Percentiles rank a stretch among this genome's conserved stretches.
Evolutionary conservation across 257 asterid species (phyloP).

Genomic region (Gynochthodes officinalis): DNA sequence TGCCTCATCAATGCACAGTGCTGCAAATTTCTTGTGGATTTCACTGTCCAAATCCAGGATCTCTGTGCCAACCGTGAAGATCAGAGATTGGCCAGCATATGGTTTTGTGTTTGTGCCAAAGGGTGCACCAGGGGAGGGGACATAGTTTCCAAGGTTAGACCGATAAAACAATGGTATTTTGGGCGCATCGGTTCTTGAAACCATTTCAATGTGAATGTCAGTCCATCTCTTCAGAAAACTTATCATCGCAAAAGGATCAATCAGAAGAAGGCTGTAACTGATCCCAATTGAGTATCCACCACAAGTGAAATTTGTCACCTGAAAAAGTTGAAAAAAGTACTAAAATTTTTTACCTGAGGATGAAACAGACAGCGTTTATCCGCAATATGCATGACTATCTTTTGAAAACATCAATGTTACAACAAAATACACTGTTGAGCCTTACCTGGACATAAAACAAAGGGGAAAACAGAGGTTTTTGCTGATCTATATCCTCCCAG

Average conservation of each 20-base stretch:
- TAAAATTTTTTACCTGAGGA: no score
- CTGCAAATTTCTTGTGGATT: constrained; percentile 36
- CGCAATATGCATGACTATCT: no score
- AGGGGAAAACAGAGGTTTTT: constrained; percentile 54
- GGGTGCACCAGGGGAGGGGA: constrained; percentile 22
- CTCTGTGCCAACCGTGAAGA: constrained; percentile 29
- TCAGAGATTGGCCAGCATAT: constrained; percentile 19
- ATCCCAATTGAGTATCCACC: constrained; percentile 73
- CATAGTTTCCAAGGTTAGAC: constrained; percentile 27
- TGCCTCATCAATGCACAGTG: constrained; percentile 38
- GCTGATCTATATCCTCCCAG: constrained; percentile 53
- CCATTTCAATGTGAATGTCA: constrained; percentile 29
- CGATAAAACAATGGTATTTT: constrained; percentile 47
- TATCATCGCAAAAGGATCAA: constrained; percentile 51
- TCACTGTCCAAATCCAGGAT: constrained; percentile 13
- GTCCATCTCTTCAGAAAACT: constrained; percentile 54
- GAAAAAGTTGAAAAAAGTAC: not conserved
- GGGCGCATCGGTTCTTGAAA: constrained; percentile 19
- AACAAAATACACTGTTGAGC: not conserved
- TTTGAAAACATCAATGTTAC: not conserved
- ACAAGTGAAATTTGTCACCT: constrained; percentile 72
- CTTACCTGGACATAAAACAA: constrained; percentile 71
- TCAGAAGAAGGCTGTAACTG: constrained; percentile 59
- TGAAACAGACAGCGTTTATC: no score
- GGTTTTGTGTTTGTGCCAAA: constrained; percentile 24